Evolutionary conservation across 106 monocot genomes (phyloP).

Genomic region (Xerophyta viscosa): DNA sequence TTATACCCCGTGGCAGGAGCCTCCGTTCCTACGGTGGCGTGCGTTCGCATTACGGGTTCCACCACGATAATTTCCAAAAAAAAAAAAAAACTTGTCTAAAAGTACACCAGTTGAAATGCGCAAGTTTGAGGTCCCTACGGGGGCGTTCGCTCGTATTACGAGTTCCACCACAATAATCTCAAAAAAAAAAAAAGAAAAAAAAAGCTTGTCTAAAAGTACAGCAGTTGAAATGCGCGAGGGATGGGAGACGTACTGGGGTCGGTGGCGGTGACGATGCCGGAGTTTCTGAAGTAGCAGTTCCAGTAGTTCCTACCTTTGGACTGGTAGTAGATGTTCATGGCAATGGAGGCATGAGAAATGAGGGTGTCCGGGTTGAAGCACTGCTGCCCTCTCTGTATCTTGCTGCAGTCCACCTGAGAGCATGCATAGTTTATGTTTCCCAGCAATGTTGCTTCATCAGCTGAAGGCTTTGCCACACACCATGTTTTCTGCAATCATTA

Average conservation of each 20-base stretch:
- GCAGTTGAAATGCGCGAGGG: not conserved
- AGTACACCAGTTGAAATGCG: too few relatives aligned
- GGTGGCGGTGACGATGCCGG: not conserved
- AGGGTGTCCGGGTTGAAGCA: slow-evolving; percentile 7
- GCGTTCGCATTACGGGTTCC: too few relatives aligned
- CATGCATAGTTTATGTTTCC: slow-evolving; percentile 7
- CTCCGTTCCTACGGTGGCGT: too few relatives aligned
- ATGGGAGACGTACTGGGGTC: slow-evolving; percentile 4
- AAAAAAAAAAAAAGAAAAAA: not conserved
- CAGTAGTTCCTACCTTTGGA: slow-evolving; percentile 7
- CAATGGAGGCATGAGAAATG: slow-evolving; percentile 8
- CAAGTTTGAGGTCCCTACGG: too few relatives aligned
- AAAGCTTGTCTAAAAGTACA: not conserved
- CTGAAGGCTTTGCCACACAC: slow-evolving; percentile 11
- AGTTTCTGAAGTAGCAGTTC: slow-evolving; percentile 9
- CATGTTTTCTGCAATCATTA: slow-evolving; percentile 7
- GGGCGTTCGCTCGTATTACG: too few relatives aligned
- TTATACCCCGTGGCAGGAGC: too few relatives aligned
- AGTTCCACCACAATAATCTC: too few relatives aligned
- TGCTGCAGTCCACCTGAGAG: slow-evolving; percentile 8
- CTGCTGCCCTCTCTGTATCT: not conserved
- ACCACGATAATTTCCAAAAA: too few relatives aligned
- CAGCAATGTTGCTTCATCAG: slow-evolving; percentile 10
- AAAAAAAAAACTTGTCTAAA: too few relatives aligned
- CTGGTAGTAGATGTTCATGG: slow-evolving; percentile 11